Evolutionary conservation across 2,329 filamentous ascomycete genomes (phyloP), one percentile per base, ranked within the genome.

Genomic region (Monosporascus sp.): DNA sequence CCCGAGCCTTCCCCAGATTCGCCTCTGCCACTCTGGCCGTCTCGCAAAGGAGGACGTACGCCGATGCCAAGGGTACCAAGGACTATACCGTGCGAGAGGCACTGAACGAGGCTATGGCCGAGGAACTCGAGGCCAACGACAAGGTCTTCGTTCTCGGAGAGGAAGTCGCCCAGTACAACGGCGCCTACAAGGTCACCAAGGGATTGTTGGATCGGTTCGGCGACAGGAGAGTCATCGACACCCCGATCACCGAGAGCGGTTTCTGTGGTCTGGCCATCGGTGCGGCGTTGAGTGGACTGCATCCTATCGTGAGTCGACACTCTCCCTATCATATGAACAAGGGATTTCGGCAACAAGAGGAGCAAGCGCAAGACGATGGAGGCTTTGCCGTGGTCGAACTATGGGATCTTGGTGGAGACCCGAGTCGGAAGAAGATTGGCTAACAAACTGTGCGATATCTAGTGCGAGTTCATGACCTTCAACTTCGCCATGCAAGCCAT

Each of bases 401-500:
- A 20, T 15, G 43, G 25, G 5, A 25, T 11, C 15, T 15, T 25
- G 22, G 7, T 14, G 4, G 17, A 14, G 2, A 3, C n/a, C 20
- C 41, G 43, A 31, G 43, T 15, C 14, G 43, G 24, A 3, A 27
- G 24, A 7, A 27, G 14, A 7, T 17, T 27, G 14, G 35, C 51
- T 57, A 57, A 61, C 50, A 9, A 41, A 18, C 17, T 49, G 20
- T 36, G 22, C 25, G 5, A 45, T 35, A 18, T 57, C 8, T 62
- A 94, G 90, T 94, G 89, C 83, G 94, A 99, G 80, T 99, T 99
- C 83, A 99, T 99, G 94, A 99, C 94, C 69, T 97, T 96, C 86
- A 99, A 99, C 85, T 97, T 97, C 72, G 93, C 94, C 74, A 99
- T 99, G 94, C 94, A 99, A 80, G 90, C 94, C 72, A 99, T 99